phyloP scores from a whole-genome alignment of 2,329 filamentous ascomycete species.

The Aspergillus spinulosporus region DNA sequence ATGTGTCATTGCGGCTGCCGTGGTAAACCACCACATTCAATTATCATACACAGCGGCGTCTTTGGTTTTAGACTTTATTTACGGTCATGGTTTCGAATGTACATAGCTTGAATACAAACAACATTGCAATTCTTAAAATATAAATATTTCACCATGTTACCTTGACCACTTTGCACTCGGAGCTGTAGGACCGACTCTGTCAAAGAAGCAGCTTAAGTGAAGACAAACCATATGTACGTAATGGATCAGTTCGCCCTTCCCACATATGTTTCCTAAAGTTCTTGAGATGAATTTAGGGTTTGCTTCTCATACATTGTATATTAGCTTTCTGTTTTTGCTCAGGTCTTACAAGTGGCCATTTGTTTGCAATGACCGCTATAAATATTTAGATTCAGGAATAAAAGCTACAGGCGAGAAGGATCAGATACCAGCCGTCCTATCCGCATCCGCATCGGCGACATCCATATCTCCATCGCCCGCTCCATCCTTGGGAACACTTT shows the following conservation, averaged over 20 bases:
- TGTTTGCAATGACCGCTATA: conserved; percentile 3
- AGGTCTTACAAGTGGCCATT: not conserved
- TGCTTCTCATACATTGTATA: not conserved
- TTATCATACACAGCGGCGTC: not conserved
- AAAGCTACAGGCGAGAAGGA: not conserved
- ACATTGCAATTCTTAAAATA: not conserved
- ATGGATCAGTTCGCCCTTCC: too few species aligned
- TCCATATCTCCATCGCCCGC: conserved; percentile 33
- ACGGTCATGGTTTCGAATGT: conserved; percentile 1
- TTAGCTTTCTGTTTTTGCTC: not conserved
- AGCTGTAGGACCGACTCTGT: too few species aligned
- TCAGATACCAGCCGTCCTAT: conserved; percentile 16
- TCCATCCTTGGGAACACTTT: conserved; percentile 14
- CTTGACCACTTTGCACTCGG: too few species aligned
- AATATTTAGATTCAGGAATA: conserved; percentile 2
- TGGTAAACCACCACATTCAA: not conserved
- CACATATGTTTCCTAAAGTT: too few species aligned
- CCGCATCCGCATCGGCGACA: conserved; percentile 32
- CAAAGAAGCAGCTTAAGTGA: too few species aligned
- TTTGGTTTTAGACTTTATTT: conserved; percentile 2
- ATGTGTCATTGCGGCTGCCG: conserved; percentile 2
- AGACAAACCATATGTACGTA: too few species aligned
- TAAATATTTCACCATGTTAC: too few species aligned
- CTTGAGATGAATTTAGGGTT: not conserved
- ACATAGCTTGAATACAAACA: conserved; percentile 4